phyloP scores from a whole-genome alignment of 306 rosid genomes.

The Quercus agrifolia region DNA sequence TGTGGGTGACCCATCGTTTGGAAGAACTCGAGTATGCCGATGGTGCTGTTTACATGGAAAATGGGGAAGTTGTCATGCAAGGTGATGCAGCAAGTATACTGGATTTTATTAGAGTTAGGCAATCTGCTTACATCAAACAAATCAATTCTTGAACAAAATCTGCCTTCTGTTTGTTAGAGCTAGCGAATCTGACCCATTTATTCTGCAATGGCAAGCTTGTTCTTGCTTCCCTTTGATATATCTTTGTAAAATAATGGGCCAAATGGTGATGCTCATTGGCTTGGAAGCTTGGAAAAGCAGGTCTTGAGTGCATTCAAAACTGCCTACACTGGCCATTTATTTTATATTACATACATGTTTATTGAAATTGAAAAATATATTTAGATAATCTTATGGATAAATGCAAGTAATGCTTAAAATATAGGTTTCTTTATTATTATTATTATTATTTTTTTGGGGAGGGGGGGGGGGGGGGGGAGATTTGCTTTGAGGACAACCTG shows the following conservation, averaged over 20 bases:
- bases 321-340: background rate
- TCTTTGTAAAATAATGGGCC: background rate
- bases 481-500: too few species aligned
- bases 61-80: slow-evolving; percentile 59
- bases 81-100: slow-evolving; percentile 52
- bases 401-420: background rate
- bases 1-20: slow-evolving; percentile 89
- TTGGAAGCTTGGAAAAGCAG: background rate
- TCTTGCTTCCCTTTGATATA: background rate
- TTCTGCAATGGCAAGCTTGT: background rate
- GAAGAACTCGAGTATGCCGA: slow-evolving; percentile 84
- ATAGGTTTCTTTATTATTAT: background rate
- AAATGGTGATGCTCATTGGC: background rate
- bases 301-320: background rate
- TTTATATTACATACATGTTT: background rate
- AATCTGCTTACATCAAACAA: slow-evolving; percentile 63
- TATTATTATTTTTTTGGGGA: too few species aligned
- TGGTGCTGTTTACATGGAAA: slow-evolving; percentile 89
- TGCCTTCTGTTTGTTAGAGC: background rate
- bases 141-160: slow-evolving; percentile 32
- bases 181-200: background rate
- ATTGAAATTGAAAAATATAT: background rate
- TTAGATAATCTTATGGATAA: background rate
- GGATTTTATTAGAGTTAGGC: slow-evolving; percentile 57
- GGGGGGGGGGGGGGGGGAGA: fast-evolving